phyloP scores from a whole-genome alignment of 768 basidiomycete species.

The Polyporus arcularius region DNA sequence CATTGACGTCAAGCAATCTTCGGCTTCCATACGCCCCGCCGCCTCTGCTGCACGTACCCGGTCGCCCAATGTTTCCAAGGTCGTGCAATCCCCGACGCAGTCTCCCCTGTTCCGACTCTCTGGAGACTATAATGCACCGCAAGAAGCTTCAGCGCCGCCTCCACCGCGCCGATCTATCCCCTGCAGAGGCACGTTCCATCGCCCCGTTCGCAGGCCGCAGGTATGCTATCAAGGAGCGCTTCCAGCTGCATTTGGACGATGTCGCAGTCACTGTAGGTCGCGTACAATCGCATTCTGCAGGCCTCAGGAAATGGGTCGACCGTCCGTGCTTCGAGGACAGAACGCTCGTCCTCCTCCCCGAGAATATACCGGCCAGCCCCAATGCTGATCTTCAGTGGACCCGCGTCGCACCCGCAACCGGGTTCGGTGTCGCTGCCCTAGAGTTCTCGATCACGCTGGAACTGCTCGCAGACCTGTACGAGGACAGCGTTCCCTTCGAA shows the following conservation, averaged over 20 bases:
- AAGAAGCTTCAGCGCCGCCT: slow-evolving; percentile 50
- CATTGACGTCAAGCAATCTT: slow-evolving; percentile 50
- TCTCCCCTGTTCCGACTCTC: slow-evolving; percentile 39
- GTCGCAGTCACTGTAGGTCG: slow-evolving; percentile 34
- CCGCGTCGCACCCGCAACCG: slow-evolving; percentile 44
- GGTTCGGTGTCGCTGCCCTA: slow-evolving; percentile 65
- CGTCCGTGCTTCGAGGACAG: slow-evolving; percentile 81
- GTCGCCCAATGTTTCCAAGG: slow-evolving; percentile 49
- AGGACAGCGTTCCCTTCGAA: slow-evolving; percentile 24
- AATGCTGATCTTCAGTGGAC: slow-evolving; percentile 33
- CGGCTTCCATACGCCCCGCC: slow-evolving; percentile 41
- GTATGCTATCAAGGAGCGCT: slow-evolving; percentile 15
- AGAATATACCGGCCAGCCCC: slow-evolving; percentile 17
- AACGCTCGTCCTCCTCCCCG: slow-evolving; percentile 51
- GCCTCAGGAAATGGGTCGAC: slow-evolving; percentile 67
- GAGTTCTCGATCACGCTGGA: slow-evolving; percentile 74
- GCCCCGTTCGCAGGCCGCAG: slow-evolving; percentile 39
- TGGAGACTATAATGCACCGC: slow-evolving; percentile 52
- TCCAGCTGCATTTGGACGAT: slow-evolving; percentile 36
- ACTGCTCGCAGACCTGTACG: slow-evolving; percentile 54
- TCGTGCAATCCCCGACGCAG: slow-evolving; percentile 47
- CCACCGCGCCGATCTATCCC: slow-evolving; percentile 37
- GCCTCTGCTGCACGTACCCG: slow-evolving; percentile 48
- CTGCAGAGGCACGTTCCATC: slow-evolving; percentile 46
- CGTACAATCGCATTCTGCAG: slow-evolving; percentile 45